Evolutionary conservation across 345 rosid genomes (phyloP), one percentile per base, ranked within the genome.

Genomic region (Lumnitzera racemosa): DNA sequence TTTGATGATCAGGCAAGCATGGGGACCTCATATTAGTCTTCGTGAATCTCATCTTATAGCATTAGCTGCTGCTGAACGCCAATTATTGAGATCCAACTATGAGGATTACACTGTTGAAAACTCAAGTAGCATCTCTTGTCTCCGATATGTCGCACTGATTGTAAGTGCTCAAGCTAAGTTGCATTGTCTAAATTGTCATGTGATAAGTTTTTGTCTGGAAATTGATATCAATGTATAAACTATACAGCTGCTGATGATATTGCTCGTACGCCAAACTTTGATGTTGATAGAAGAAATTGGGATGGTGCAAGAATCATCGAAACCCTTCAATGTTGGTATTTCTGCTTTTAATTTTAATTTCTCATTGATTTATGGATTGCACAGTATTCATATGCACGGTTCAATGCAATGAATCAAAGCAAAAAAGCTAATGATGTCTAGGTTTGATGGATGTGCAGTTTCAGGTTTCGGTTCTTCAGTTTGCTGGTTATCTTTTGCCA

Each of bases 391-490:
- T 49, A 12, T 49, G 52, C 52, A 49, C 20, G 12, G 52, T 10
- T 49, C 7, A 9, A 5, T 36, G n/a, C 11, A 36, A 56, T 56
- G 15, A n/a, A 56, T 29, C 6, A 46, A 36, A 16, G 25, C 2
- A 0, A 36, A 57, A 0, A 0, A 31, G 11, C 49, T 57, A 46
- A 41, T 15, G 17, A 48, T 24, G 41, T n/a, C 0, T 23, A 36
- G 46, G 11, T 15, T 57, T 41, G 24, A 12, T 58, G 5, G 46
- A 31, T 51, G 14, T 11, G 53, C 74, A 81, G 90, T 74, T 80
- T 72, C 87, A 84, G 85, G 77, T 81, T 65, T 81, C 78, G 43
- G 68, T 84, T 67, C 87, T 84, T 64, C 87, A 80, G 56, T 75
- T 79, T 73, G 83, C 78, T 57, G 82, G 81, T 14, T 76, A 81